These are phyloP conservation scores for Mycothermus thermophilus DNA, from an alignment of 495 filamentous ascomycete species.

Conservation along the genomic window DNA sequence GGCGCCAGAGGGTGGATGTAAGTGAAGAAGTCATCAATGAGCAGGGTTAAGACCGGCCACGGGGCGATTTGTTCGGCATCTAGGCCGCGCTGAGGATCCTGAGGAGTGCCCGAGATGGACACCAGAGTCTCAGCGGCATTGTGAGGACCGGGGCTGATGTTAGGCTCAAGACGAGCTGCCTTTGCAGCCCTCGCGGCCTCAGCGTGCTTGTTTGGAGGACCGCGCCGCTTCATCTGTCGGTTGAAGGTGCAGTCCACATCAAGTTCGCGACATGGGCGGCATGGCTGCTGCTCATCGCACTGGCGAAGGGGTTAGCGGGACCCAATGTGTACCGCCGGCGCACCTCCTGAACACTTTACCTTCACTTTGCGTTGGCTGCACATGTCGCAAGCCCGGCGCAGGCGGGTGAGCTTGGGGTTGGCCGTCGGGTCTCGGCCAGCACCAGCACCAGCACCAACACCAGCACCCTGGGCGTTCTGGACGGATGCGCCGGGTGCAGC, in stretches of 20 bases:
- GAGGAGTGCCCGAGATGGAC: slow-evolving; percentile 23
- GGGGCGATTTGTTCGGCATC: slow-evolving; percentile 66
- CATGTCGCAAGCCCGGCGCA: slow-evolving; percentile 72
- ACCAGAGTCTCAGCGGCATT: slow-evolving; percentile 37
- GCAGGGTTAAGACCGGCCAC: slow-evolving; percentile 44
- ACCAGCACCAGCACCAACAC: no score
- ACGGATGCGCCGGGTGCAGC: slow-evolving; percentile 8
- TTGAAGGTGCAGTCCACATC: slow-evolving; percentile 76
- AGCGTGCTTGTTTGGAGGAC: slow-evolving; percentile 74
- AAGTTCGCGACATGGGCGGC: slow-evolving; percentile 62
- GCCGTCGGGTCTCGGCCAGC: no score
- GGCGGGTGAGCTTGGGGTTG: slow-evolving; percentile 30
- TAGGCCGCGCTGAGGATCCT: slow-evolving; percentile 18
- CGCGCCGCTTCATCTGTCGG: slow-evolving; percentile 62
- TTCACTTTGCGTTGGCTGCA: slow-evolving; percentile 80
- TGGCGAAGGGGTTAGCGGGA: slow-evolving; percentile 22
- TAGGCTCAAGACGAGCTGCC: slow-evolving; percentile 41
- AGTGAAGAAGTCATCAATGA: slow-evolving; percentile 80
- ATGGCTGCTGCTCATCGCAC: slow-evolving; percentile 75
- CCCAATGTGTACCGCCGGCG: background rate
- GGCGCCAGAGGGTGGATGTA: slow-evolving; percentile 81
- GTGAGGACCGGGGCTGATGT: slow-evolving; percentile 23
- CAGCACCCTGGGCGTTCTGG: no score
- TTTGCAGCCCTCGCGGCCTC: slow-evolving; percentile 54
- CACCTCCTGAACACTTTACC: slow-evolving; percentile 29